Percentiles rank a stretch among this genome's conserved stretches.
phyloP scores from a whole-genome alignment of 2,329 filamentous ascomycete genomes.

The Sporothrix variecibatus region DNA sequence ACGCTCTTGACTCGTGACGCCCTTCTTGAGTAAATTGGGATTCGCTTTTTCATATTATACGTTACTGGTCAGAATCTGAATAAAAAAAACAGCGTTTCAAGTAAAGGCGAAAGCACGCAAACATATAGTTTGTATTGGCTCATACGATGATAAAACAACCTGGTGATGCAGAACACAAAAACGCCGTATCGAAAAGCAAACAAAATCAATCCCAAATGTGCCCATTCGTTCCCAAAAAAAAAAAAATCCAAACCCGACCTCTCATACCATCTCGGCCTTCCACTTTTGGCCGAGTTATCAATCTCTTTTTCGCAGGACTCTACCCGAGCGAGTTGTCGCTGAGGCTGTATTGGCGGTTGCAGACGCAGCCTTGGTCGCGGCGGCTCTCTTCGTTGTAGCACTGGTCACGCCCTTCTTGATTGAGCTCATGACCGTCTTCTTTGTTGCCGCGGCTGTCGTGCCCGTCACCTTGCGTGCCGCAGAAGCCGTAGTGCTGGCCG shows the following conservation, averaged over 20 bases:
- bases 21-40: not conserved
- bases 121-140: not conserved
- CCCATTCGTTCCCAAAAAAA: not conserved
- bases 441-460: constrained; percentile 43
- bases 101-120: not conserved
- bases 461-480: constrained; percentile 40
- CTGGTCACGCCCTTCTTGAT: constrained; percentile 55
- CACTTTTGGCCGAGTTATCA: constrained; percentile 34
- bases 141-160: not conserved
- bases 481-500: constrained; percentile 36
- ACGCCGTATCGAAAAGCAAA: not conserved
- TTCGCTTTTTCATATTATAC: not conserved
- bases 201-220: not conserved
- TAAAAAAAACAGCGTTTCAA: constrained; percentile 4
- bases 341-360: constrained; percentile 34
- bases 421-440: constrained; percentile 56
- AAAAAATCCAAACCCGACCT: not conserved
- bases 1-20: not conserved
- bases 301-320: constrained; percentile 58
- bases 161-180: not conserved
- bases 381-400: constrained; percentile 52
- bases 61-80: not conserved
- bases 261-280: not conserved
- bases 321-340: constrained; percentile 46
- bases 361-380: constrained; percentile 41